Evolutionary conservation across 1,139 yeast genomes (phyloP).

Genomic region (Pichia inconspicua): DNA sequence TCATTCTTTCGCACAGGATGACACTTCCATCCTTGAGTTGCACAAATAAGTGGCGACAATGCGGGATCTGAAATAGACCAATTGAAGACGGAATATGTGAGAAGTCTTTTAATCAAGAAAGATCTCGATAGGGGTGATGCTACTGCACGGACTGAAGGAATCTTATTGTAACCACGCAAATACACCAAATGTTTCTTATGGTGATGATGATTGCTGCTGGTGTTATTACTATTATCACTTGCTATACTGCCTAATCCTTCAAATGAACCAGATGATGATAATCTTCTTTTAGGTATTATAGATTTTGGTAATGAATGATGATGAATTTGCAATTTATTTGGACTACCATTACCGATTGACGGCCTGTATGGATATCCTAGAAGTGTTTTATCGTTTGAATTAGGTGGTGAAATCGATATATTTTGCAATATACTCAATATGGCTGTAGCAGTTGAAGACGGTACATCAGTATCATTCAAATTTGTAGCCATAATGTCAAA

Average conservation of each 20-base stretch:
- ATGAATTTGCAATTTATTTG: conserved; percentile 4
- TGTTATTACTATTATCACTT: neutral
- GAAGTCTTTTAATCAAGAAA: conserved; percentile 21
- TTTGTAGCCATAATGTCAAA: neutral
- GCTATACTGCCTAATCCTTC: conserved; percentile 5
- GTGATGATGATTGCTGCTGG: conserved; percentile 1
- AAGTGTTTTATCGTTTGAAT: neutral
- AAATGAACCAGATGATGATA: conserved; percentile 14
- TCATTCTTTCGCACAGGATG: conserved; percentile 25
- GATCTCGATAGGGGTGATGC: conserved; percentile 12
- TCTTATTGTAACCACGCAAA: conserved; percentile 6
- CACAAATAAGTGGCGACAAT: conserved; percentile 26
- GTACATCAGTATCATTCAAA: neutral
- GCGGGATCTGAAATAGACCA: conserved; percentile 24
- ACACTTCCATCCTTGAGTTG: conserved; percentile 28
- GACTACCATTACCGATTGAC: neutral
- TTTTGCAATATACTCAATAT: conserved; percentile 22
- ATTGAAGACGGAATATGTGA: conserved; percentile 25
- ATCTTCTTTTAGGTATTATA: conserved; percentile 9
- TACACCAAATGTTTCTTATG: conserved; percentile 10
- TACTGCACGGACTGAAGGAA: conserved; percentile 1
- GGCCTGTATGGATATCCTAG: neutral
- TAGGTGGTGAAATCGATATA: conserved; percentile 18
- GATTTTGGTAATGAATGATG: conserved; percentile 12
- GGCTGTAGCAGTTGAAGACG: conserved; percentile 18